Base-by-base conservation (phyloP, 148 eudicot genomes). In the Rhododendron vialii region DNA sequence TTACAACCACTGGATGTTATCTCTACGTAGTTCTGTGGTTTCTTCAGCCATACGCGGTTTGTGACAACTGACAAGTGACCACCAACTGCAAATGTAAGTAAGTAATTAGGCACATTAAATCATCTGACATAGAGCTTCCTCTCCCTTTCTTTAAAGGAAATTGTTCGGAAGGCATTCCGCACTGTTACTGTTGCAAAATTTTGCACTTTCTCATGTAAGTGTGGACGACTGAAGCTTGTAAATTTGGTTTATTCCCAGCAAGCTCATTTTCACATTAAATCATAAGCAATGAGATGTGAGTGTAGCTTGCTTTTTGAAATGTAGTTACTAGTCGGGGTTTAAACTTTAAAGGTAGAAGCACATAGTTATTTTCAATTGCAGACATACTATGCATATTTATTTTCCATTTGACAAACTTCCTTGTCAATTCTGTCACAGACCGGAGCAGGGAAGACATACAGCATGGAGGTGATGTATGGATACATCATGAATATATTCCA, bases 361-460 rank as follows among this genome's bases (percentile, higher is more conserved):
- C 55, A 81, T 53, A 78, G 67, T 81, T 33, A 81, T 6, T n/a
- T 61, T 47, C 41, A 80, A 71, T 77, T 78, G 28, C 45, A 63
- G 28, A 50, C 48, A 73, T 12, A 20, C 36, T 83, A 35, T 7
- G 4, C 43, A 24, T 65, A 28, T 36, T 84, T 69, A 33, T 47
- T 30, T 79, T 79, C 81, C 35, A 15, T 33, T 53, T 86, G 43
- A 84, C 75, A 35, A 69, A 35, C n/a, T 20, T 84, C 7, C 84
- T 50, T 36, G 35, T 87, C 81, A 43, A 65, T 38, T 59, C 86
- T 85, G 84, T 85, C 9, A 81, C 95, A 96, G 99, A 96, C 99
- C 78, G 98, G 98, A 91, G 98, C 99, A 3, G 99, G 99, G 84
- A 96, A 96, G 93, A 96, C 98, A 14, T 94, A 96, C 88, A 95